Conservation (phyloP, 2,329 filamentous ascomycete species). For the Trichoderma hamatum region DNA sequence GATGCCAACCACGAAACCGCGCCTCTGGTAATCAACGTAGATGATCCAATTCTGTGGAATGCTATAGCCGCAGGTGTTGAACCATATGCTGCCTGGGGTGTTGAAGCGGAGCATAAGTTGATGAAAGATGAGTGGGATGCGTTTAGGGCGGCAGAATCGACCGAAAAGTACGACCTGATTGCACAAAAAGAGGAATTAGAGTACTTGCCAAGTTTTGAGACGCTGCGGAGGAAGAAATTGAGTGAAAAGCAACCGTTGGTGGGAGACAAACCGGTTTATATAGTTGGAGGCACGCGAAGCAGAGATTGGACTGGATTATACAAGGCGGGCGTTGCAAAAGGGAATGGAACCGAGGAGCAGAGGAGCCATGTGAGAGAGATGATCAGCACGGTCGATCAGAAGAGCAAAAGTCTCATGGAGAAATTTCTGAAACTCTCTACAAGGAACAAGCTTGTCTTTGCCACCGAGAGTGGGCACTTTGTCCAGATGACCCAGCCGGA, state of each 20-base stretch:
- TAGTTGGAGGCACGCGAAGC: conserved; percentile 5
- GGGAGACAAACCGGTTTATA: background rate
- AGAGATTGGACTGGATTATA: conserved; percentile 7
- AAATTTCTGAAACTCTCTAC: conserved; percentile 11
- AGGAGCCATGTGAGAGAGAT: background rate
- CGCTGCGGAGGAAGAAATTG: background rate
- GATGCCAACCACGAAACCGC: conserved; percentile 9
- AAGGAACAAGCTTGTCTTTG: background rate
- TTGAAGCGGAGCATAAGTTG: conserved; percentile 1
- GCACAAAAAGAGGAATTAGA: background rate
- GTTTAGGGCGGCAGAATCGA: background rate
- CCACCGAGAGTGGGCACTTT: conserved; percentile 10
- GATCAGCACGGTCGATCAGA: conserved; percentile 1
- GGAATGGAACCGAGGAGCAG: conserved; percentile 5
- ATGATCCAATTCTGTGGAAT: conserved; percentile 8
- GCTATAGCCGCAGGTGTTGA: background rate
- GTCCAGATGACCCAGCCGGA: conserved; percentile 15
- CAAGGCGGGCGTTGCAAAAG: conserved; percentile 5
- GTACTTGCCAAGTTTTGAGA: conserved; percentile 5
- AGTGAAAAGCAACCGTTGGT: background rate
- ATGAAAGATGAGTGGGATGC: conserved; percentile 7
- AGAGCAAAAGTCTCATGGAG: background rate
- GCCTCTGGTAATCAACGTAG: background rate
- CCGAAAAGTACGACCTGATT: background rate
- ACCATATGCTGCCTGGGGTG: background rate